These are phyloP conservation scores for Persicaria tinctoria DNA, from an alignment of 148 eudicot genomes.

Conservation along the genomic window DNA sequence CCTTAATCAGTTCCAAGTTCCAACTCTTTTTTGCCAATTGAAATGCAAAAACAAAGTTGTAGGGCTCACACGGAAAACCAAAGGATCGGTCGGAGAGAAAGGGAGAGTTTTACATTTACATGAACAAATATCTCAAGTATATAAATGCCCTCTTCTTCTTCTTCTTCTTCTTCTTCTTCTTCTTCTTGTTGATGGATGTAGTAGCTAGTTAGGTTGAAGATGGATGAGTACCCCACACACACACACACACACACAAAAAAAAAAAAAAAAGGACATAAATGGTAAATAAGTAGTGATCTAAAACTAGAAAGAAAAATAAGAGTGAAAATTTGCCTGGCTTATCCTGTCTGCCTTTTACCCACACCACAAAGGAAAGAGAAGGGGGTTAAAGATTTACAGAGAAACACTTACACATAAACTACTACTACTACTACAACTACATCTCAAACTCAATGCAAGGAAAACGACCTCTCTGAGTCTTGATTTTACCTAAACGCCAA, in stretches of 20 bases:
- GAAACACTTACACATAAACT: background rate
- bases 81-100: background rate
- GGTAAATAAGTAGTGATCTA: background rate
- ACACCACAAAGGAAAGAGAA: background rate
- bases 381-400: background rate
- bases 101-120: background rate
- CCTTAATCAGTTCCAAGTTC: no score
- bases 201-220: background rate
- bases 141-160: background rate
- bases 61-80: background rate
- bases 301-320: background rate
- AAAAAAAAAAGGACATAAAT: no score
- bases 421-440: no score
- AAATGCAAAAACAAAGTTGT: background rate
- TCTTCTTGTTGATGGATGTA: no score
- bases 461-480: no score
- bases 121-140: background rate
- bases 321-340: background rate
- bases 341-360: conserved; percentile 1
- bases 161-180: no score
- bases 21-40: background rate
- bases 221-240: background rate
- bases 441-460: background rate
- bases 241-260: no score
- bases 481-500: background rate